Percentiles rank a stretch among this genome's conserved stretches.
phyloP scores from a whole-genome alignment of 306 rosid species.

The Rubus idaeus region DNA sequence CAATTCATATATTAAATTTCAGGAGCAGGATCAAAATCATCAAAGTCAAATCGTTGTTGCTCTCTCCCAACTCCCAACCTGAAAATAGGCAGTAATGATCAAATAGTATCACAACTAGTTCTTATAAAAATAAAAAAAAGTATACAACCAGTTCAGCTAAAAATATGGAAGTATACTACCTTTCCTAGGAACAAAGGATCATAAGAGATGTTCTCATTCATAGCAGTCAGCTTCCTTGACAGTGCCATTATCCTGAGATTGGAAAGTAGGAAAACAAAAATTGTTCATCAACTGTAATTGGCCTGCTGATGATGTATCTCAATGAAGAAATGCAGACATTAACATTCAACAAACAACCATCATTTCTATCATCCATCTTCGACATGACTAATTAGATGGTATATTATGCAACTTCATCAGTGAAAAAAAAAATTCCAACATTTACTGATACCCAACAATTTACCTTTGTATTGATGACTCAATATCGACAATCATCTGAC shows the following conservation, averaged over 20 bases:
- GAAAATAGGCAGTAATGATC: slow-evolving; percentile 12
- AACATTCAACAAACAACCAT: background rate
- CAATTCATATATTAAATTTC: slow-evolving; percentile 52
- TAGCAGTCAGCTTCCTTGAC: slow-evolving; percentile 60
- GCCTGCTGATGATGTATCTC: background rate
- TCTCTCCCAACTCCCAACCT: slow-evolving; percentile 65
- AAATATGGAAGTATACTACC: slow-evolving; percentile 37
- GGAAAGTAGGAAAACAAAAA: slow-evolving; percentile 6
- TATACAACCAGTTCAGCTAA: background rate
- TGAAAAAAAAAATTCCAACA: too few relatives aligned
- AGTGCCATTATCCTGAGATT: slow-evolving; percentile 64
- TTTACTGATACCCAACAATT: background rate
- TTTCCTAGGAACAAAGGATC: slow-evolving; percentile 70
- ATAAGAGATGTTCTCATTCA: slow-evolving; percentile 66
- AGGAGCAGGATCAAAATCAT: slow-evolving; percentile 71
- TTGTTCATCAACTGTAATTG: background rate
- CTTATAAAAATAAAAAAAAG: too few relatives aligned
- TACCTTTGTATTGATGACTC: slow-evolving; percentile 80
- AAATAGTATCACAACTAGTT: background rate
- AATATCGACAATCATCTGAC: slow-evolving; percentile 69
- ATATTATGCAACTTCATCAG: background rate
- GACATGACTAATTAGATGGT: background rate
- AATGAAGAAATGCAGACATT: background rate
- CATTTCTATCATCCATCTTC: too few relatives aligned
- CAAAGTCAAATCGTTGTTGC: slow-evolving; percentile 68